Evolutionary conservation across 495 filamentous ascomycete species (phyloP).

Genomic region (Penicillium paxilli): DNA sequence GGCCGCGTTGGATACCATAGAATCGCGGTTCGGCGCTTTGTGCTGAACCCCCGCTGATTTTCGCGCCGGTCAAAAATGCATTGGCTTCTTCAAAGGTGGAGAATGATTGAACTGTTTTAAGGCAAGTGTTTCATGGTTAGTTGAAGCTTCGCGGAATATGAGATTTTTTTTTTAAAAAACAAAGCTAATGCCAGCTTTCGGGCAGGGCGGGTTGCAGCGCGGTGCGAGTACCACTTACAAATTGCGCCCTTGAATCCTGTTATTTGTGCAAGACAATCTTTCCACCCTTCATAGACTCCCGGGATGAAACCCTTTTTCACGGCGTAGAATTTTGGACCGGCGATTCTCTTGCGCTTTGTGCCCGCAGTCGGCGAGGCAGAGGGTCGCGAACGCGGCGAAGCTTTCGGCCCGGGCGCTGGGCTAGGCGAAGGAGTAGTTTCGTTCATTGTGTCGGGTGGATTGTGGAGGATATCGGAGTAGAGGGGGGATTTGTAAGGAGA

Average conservation of each 20-base stretch:
- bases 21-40: slow-evolving; percentile 47
- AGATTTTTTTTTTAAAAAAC: too few species aligned
- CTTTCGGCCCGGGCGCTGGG: slow-evolving; percentile 32
- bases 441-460: slow-evolving; percentile 26
- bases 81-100: slow-evolving; percentile 72
- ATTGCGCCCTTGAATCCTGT: slow-evolving; percentile 81
- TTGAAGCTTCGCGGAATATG: neutral
- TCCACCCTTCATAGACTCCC: slow-evolving; percentile 85
- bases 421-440: slow-evolving; percentile 41
- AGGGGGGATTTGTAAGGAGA: neutral
- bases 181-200: too few species aligned
- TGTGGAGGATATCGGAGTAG: neutral
- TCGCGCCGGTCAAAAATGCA: slow-evolving; percentile 68
- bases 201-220: too few species aligned
- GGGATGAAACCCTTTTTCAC: slow-evolving; percentile 76
- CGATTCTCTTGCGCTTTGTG: slow-evolving; percentile 63
- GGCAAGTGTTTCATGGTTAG: slow-evolving; percentile 9
- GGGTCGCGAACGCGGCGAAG: slow-evolving; percentile 26
- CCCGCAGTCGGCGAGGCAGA: slow-evolving; percentile 46
- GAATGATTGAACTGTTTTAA: slow-evolving; percentile 78
- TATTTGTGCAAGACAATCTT: slow-evolving; percentile 77
- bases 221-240: slow-evolving; percentile 57
- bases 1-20: slow-evolving; percentile 84
- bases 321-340: slow-evolving; percentile 77
- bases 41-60: slow-evolving; percentile 17